phyloP scores from a whole-genome alignment of 257 asterid species.

The Solanum lycopersicoides region DNA sequence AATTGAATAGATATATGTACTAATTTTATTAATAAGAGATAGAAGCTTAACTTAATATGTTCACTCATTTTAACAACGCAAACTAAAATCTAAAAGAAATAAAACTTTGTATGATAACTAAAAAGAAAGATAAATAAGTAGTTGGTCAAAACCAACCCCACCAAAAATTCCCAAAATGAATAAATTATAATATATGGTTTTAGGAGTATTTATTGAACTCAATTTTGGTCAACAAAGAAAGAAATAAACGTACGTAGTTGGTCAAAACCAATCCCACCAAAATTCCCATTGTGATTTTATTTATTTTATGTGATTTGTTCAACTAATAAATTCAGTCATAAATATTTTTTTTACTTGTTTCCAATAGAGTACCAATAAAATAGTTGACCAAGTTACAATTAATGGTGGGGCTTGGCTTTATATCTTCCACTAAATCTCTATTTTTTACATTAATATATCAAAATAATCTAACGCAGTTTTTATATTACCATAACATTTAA shows the following conservation, averaged over 20 bases:
- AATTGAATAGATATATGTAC: neutral
- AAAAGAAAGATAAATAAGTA: neutral
- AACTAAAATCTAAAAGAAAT: neutral
- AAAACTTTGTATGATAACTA: neutral
- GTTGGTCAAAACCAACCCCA: conserved; percentile 16
- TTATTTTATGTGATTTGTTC: neutral
- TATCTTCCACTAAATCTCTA: neutral
- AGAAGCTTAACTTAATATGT: neutral
- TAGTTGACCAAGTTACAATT: conserved; percentile 6
- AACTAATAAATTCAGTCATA: neutral
- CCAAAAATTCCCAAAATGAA: neutral
- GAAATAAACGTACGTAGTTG: neutral
- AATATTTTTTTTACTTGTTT: neutral
- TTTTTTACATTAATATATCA: neutral
- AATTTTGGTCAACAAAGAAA: neutral
- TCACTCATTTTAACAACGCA: neutral
- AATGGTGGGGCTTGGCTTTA: conserved; percentile 5
- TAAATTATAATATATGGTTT: neutral
- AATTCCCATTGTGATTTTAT: neutral
- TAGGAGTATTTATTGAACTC: neutral
- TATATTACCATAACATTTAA: neutral
- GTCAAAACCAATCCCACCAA: conserved; percentile 13
- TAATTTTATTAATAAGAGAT: too few relatives aligned
- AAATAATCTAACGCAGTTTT: neutral
- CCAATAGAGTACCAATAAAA: neutral